Base-by-base conservation (phyloP, 495 filamentous ascomycete genomes). In the Penicillium nucicola region DNA sequence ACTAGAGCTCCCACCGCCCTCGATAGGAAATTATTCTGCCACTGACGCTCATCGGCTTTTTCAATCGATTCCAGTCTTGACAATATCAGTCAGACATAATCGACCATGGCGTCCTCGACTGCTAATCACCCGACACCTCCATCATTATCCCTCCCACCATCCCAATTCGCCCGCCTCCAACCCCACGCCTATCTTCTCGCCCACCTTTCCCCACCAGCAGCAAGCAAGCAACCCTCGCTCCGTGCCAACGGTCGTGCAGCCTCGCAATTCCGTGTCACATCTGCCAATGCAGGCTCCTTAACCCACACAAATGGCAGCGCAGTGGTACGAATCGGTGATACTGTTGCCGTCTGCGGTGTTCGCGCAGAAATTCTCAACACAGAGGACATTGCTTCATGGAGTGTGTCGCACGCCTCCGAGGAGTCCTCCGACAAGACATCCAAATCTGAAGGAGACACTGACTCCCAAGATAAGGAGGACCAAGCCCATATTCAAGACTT, bases 291-390 rank as follows among this genome's bases (percentile, higher is more conserved):
- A 4, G 82, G 84, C 44, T 88, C 87, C 4, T 77, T 98, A 41
- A 87, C 88, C 2, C 91, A 98, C 64, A 85, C 88, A 40, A 83
- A 92, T 64, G 93, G 93, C 37, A 91, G 86, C 57, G 86, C 92
- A 5, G 87, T 97, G 1, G 87, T 97, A 20, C 81, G 95, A 25
- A 70, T 83, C 20, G 93, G 95, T 33, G 89, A 97, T 65, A 97
- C 91, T 7, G 87, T 90, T 0, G 89, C 90, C 6, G 89, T 98
- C 15, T 96, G 90, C 67, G 93, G 93, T 37, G 83, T 97, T 18
- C 81, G 91, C 17, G 92, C 78, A 15, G 93, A 97, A 69, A 81
- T 95, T 14, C 69, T 97, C n/a, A 77, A 80, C 39, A 87, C 84
- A 9, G 70, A 76, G 8, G 76, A 85, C 54, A 85, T 92, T 36